Base-by-base conservation (phyloP, 768 basidiomycete genomes). In the Lepiota brunneoincarnata region DNA sequence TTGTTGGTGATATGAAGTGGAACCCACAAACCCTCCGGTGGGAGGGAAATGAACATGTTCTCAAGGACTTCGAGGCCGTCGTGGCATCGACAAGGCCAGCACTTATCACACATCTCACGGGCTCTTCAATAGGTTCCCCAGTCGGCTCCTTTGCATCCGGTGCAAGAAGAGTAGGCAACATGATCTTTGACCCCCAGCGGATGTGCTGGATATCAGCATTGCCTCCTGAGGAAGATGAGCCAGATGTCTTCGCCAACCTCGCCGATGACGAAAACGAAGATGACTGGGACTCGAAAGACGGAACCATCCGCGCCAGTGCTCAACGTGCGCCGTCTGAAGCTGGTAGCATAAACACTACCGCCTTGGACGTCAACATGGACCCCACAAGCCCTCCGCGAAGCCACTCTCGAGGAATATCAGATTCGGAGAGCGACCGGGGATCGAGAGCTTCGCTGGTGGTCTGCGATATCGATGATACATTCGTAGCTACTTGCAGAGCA, bases 1-100 rank as follows among this genome's bases (percentile, higher is more conserved):
- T 93, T 42, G 82, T 96, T 54, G 94, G 93, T 18, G 92, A 95
- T 51, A 99, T 99, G 96, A 90, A 84, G 63, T 99, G 93, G 91
- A 98, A 99, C 70, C 95, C 96, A 37, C 74, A 72, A 15, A 85
- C 84, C 2, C 81, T 90, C 14, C 87, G 92, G 34, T 99, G 96
- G 96, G 96, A 99, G 75, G 96, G 96, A 49, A 98, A 99, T 68
- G 96, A 99, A 59, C 86, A 89, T 55, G 83, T 84, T 14, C 78
- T 98, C 26, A 86, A 89, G 54, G 94, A 93, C 51, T 99, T 98
- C 67, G 96, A 98, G 39, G 83, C 82, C 15, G 86, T 81, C 14
- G 80, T 90, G 43, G 84, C 86, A 11, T 92, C 93, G 3, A 87
- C 87, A 12, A 87, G 96, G 23, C 96, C 96, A 6, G 96, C 96